These are phyloP conservation scores for Lentinula novae-zelandiae DNA, from an alignment of 1,284 basidiomycete genomes.

Conservation along the genomic window DNA sequence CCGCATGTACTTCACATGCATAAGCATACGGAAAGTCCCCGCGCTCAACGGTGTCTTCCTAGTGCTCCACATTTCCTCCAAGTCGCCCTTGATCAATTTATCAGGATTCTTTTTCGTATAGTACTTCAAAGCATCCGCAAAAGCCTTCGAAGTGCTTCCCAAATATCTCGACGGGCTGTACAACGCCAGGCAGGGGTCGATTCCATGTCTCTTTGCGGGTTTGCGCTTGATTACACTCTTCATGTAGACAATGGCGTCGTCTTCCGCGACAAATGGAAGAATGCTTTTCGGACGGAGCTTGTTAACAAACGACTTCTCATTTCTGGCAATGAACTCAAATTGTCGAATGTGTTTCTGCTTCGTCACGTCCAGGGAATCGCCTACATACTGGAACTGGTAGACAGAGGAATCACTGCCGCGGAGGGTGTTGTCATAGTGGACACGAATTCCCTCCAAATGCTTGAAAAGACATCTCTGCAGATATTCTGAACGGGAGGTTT, in stretches of 20 bases:
- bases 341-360: slow-evolving; percentile 90
- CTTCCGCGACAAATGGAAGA: slow-evolving; percentile 54
- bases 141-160: slow-evolving; percentile 92
- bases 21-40: slow-evolving; percentile 73
- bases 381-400: slow-evolving; percentile 97
- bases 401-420: slow-evolving; percentile 92
- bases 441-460: slow-evolving; percentile 93
- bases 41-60: slow-evolving; percentile 48
- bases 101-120: slow-evolving; percentile 83
- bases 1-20: slow-evolving; percentile 90
- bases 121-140: slow-evolving; percentile 77
- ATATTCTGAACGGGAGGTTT: slow-evolving; percentile 98
- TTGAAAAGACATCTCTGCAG: slow-evolving; percentile 98
- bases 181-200: slow-evolving; percentile 73
- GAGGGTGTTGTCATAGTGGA: slow-evolving; percentile 98
- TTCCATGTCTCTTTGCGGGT: slow-evolving; percentile 45
- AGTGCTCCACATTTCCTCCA: slow-evolving; percentile 38
- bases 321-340: slow-evolving; percentile 92
- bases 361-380: slow-evolving; percentile 95
- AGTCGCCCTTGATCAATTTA: slow-evolving; percentile 63
- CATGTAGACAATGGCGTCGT: slow-evolving; percentile 76
- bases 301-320: slow-evolving; percentile 79
- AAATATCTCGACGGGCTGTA: slow-evolving; percentile 82
- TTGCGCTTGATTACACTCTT: slow-evolving; percentile 75
- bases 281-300: slow-evolving; percentile 70